phyloP scores from a whole-genome alignment of 306 rosid genomes.

The Vachellia collinsii region DNA sequence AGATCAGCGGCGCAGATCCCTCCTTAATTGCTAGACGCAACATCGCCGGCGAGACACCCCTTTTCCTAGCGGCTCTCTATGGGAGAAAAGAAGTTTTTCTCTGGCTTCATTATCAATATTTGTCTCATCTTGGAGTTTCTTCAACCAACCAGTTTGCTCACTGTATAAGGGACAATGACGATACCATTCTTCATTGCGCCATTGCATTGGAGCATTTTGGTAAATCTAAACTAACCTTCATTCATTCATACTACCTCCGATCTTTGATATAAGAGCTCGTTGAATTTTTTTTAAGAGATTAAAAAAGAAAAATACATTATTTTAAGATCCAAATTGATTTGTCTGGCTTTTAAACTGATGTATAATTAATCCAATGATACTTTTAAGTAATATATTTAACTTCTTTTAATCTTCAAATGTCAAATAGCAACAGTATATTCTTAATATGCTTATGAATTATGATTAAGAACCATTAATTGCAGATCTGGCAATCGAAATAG shows the following conservation, averaged over 20 bases:
- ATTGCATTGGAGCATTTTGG: slow-evolving; percentile 48
- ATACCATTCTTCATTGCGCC: slow-evolving; percentile 59
- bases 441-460: no score
- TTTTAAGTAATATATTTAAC: no score
- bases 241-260: neutral
- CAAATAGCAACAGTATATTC: no score
- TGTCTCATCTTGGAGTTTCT: no score
- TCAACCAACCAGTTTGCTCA: neutral
- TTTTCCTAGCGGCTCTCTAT: slow-evolving; percentile 53
- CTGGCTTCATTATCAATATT: slow-evolving; percentile 28
- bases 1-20: neutral
- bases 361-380: no score
- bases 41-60: slow-evolving; percentile 48
- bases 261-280: no score
- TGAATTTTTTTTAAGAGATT: no score
- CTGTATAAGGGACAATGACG: slow-evolving; percentile 44
- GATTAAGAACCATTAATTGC: neutral
- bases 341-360: no score
- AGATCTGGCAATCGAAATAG: slow-evolving; percentile 69
- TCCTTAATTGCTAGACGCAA: neutral
- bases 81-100: slow-evolving; percentile 55
- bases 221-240: neutral
- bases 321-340: no score
- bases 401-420: no score
- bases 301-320: no score